These are phyloP conservation scores for Aspergillus persii DNA, from an alignment of 2,329 filamentous ascomycete species.

Conservation along the genomic window DNA sequence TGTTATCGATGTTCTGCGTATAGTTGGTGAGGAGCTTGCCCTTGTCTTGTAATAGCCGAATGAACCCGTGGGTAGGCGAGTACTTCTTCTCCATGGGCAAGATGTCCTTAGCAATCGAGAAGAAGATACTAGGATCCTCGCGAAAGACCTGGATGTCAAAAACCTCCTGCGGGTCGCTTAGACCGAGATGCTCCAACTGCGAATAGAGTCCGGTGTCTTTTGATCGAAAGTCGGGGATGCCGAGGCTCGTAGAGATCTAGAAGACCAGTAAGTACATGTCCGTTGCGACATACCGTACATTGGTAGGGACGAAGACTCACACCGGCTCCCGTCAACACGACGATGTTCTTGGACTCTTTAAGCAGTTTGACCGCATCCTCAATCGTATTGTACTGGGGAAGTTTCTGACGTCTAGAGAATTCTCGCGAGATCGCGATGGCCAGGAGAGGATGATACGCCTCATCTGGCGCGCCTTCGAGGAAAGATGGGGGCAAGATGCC, in stretches of 20 bases:
- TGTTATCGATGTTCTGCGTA: slow-evolving; percentile 97
- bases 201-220: slow-evolving; percentile 91
- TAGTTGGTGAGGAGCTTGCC: slow-evolving; percentile 93
- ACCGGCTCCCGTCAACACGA: slow-evolving; percentile 91
- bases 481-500: slow-evolving; percentile 71
- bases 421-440: slow-evolving; percentile 77
- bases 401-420: slow-evolving; percentile 75
- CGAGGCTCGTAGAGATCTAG: slow-evolving; percentile 86
- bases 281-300: not conserved
- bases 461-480: slow-evolving; percentile 69
- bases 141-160: slow-evolving; percentile 89
- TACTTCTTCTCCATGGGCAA: slow-evolving; percentile 75
- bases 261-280: slow-evolving; percentile 4
- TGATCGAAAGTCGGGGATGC: slow-evolving; percentile 95
- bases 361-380: slow-evolving; percentile 83
- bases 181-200: slow-evolving; percentile 73
- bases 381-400: slow-evolving; percentile 76
- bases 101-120: slow-evolving; percentile 86
- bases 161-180: slow-evolving; percentile 85
- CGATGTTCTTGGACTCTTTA: slow-evolving; percentile 72
- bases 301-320: slow-evolving; percentile 31
- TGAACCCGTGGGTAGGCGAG: slow-evolving; percentile 92
- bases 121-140: slow-evolving; percentile 85
- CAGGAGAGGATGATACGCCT: slow-evolving; percentile 71
- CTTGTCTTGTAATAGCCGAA: slow-evolving; percentile 81